These are phyloP conservation scores for Vigna mungo DNA, from an alignment of 306 rosid genomes.

Conservation along the genomic window DNA sequence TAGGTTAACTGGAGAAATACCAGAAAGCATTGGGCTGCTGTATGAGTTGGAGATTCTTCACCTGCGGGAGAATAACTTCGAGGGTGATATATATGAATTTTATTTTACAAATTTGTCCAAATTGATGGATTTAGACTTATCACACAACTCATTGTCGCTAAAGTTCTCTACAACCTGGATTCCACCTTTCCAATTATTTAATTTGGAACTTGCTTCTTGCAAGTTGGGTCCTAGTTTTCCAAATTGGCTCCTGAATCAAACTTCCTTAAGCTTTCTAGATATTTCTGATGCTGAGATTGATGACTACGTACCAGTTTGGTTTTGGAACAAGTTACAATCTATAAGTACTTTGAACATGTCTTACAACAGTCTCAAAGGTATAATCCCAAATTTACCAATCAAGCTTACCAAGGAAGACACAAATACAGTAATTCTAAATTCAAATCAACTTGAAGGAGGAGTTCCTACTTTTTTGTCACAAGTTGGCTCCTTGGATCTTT, in stretches of 20 bases:
- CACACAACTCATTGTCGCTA: neutral
- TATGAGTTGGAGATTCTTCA: neutral
- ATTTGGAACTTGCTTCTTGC: neutral
- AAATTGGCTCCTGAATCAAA: neutral
- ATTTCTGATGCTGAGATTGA: neutral
- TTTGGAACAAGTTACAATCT: neutral
- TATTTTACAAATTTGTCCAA: neutral
- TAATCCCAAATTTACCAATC: neutral
- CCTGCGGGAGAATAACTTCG: neutral
- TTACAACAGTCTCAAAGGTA: neutral
- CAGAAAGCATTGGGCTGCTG: neutral
- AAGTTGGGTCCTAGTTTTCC: neutral
- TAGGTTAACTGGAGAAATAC: neutral
- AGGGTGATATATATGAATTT: neutral
- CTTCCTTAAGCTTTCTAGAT: neutral
- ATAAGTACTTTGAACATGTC: neutral
- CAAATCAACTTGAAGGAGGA: neutral
- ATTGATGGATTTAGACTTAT: neutral
- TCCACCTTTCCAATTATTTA: neutral
- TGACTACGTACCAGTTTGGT: neutral
- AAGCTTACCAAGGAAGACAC: neutral
- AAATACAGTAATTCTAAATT: neutral
- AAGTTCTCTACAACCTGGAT: neutral
- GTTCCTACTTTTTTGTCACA: neutral
- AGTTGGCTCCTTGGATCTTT: neutral